Conservation (phyloP, 352 stramenopile species). For the Phytopythium montanum region DNA sequence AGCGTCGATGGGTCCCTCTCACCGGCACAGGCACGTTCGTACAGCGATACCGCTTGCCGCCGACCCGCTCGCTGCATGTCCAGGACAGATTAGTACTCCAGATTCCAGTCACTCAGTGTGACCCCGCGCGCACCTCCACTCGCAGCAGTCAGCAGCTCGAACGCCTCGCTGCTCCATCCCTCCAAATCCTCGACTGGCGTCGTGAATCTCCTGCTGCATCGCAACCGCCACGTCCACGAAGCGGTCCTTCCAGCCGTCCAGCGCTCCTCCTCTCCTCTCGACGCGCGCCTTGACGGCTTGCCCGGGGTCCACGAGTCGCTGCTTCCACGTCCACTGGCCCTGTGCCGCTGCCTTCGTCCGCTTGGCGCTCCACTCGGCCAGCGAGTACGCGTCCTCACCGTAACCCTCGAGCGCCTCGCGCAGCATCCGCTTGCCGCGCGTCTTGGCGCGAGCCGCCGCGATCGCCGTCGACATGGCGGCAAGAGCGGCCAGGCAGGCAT, state of each 20-base stretch:
- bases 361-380: constrained; percentile 51
- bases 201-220: constrained; percentile 33
- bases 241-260: constrained; percentile 22
- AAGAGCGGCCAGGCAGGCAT: not conserved
- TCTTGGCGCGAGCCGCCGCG: constrained; percentile 57
- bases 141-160: constrained; percentile 10
- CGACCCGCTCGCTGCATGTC: constrained; percentile 29
- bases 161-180: not conserved
- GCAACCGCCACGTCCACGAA: constrained; percentile 32
- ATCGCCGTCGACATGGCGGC: constrained; percentile 58
- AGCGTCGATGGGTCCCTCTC: not conserved
- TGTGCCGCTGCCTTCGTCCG: constrained; percentile 32
- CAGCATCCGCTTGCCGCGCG: constrained; percentile 63
- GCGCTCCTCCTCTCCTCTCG: constrained; percentile 23
- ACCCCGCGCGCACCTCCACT: constrained; percentile 25
- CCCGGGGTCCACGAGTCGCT: constrained; percentile 24
- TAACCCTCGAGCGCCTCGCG: constrained; percentile 50
- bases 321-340: constrained; percentile 49
- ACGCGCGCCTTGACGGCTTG: constrained; percentile 34
- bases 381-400: constrained; percentile 40
- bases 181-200: not conserved
- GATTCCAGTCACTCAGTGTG: not conserved
- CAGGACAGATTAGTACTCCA: not conserved
- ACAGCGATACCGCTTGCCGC: constrained; percentile 46
- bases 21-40: constrained; percentile 24